Evolutionary conservation across 352 stramenopile genomes (phyloP).

Genomic region (Phytopythium helicoides): DNA sequence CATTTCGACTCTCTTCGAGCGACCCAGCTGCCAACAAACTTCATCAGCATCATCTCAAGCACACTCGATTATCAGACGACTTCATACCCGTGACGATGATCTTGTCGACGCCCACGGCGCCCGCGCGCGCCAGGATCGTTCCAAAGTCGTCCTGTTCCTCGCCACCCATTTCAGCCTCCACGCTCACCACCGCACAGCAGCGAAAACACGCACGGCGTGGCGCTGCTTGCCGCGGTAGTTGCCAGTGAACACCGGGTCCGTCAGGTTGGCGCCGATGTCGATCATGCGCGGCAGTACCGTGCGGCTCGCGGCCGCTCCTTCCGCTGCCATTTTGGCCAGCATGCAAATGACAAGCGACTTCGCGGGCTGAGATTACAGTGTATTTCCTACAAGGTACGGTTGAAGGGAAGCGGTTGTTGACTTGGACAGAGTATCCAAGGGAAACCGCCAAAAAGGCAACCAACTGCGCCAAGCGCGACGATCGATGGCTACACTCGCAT

Average conservation of each 20-base stretch:
- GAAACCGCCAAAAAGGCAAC: conserved; percentile 5
- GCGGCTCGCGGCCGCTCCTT: too few species aligned
- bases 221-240: conserved; percentile 88
- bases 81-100: conserved; percentile 90
- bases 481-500: too few species aligned
- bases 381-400: conserved; percentile 2
- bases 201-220: conserved; percentile 68
- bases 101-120: conserved; percentile 79
- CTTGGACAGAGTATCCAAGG: too few species aligned
- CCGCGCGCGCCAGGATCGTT: conserved; percentile 83
- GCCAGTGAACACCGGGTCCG: conserved; percentile 91
- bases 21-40: conserved; percentile 21
- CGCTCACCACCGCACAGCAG: too few species aligned
- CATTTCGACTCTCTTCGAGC: conserved; percentile 36
- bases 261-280: conserved; percentile 95
- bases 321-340: background rate
- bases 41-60: background rate
- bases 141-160: conserved; percentile 19
- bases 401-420: conserved; percentile 18
- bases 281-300: conserved; percentile 49
- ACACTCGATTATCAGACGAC: too few species aligned
- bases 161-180: background rate
- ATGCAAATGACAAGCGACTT: too few species aligned
- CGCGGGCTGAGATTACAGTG: too few species aligned
- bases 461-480: too few species aligned